Base-by-base conservation (phyloP, 2,329 filamentous ascomycete species). In the Coniochaeta pulveracea region DNA sequence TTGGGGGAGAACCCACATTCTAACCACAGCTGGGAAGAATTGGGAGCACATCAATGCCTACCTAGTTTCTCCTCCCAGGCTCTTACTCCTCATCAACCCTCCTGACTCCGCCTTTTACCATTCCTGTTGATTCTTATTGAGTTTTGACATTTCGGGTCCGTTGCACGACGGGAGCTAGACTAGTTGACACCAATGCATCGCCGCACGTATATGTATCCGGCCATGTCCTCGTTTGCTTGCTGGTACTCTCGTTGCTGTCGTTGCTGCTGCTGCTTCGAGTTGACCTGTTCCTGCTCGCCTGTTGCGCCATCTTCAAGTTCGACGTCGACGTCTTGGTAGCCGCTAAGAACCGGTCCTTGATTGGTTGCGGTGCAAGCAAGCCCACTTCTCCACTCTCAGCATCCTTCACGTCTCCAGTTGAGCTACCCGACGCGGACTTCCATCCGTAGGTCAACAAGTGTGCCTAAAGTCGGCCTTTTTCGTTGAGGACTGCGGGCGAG, bases 101-200 rank as follows among this genome's bases (percentile, higher is more conserved):
- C 29, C 29, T 33, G 7, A 22, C 15, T 22, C 15, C 30, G 18
- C 21, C 14, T 23, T 23, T 30, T 10, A 27, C 18, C 15, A n/a
- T 5, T 22, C 28, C 28, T 22, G 8, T n/a, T 23, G n/a, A 14
- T 15, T 4, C 28, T 22, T 10, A 19, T 6, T 9, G n/a, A n/a
- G n/a, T n/a, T 14, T n/a, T 27, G 16, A n/a, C 23, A n/a, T 15
- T 22, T 32, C 16, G 22, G 25, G 21, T 12, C 11, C 34, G 14
- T 35, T 21, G 28, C 28, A 31, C 28, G 15, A 19, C n/a, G n/a
- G 19, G 28, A 22, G 18, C 17, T n/a, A 31, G 18, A n/a, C 19
- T 6, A 9, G 18, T 14, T 27, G 25, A 9, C 25, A 21, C 34
- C 26, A 34, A 41, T 39, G 39, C 34, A 22, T 41, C 27, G 26